Base-by-base conservation (phyloP, 2,329 filamentous ascomycete species). In the Colletotrichum costaricense region DNA sequence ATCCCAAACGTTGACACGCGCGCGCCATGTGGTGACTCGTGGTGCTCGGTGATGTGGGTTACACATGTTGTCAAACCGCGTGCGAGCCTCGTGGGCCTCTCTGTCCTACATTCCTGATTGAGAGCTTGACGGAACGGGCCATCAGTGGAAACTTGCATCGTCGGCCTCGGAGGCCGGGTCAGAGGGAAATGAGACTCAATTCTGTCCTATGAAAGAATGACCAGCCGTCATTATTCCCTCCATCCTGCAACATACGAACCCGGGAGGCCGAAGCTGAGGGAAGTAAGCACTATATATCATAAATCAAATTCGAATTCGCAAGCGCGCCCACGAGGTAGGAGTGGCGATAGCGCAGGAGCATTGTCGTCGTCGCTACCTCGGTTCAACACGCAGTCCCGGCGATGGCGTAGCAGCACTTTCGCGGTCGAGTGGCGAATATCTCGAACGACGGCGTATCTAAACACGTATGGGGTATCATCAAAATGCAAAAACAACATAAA, bases 381-480 rank as follows among this genome's bases (percentile, higher is more conserved):
- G 85, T 86, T 81, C 80, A 84, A 86, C 82, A 84, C 86, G 82
- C 86, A 86, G 85, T 87, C 86, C 84, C 85, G 85, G 85, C 85
- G 83, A 88, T 88, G 86, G 86, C 86, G 86, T 87, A 88, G 80
- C 75, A 86, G 86, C 86, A 88, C 86, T 88, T 80, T 88, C 85
- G 84, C 86, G 84, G 86, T 86, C 86, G 86, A 88, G 84, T 78
- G 76, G 71, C 56, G 72, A 76, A 73, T 56, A 77, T 78, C 82
- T 84, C 83, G 83, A 81, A 78, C 79, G 83, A 85, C 82, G 81
- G 82, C 83, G 82, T 79, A 82, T 83, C 79, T 80, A 84, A 84
- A 85, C 83, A 82, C 82, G 78, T 77, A 84, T 84, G 84, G 83
- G 82, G 83, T 85, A 85, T 85, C 83, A 82, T 82, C 73, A 76